Conservation (phyloP, 768 basidiomycete species). For the Macrolepiota albuminosa region DNA sequence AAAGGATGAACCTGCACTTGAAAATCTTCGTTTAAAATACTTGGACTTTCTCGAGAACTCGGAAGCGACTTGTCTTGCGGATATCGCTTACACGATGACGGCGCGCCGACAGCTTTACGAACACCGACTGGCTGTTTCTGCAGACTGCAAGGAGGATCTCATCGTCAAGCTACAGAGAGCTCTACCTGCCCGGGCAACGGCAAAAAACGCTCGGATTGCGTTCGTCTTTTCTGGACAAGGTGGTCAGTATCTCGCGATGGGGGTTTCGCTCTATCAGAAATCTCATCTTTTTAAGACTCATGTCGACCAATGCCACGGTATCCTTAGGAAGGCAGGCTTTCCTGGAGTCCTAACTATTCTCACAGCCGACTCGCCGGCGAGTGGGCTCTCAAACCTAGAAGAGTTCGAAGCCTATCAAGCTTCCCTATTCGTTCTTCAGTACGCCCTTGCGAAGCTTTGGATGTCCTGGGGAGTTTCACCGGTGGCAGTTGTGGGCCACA, state of each 20-base stretch:
- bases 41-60: slow-evolving; percentile 40
- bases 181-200: slow-evolving; percentile 23
- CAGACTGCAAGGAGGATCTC: slow-evolving; percentile 40
- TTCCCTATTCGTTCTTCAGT: slow-evolving; percentile 59
- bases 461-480: slow-evolving; percentile 64
- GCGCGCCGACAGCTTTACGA: slow-evolving; percentile 56
- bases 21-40: slow-evolving; percentile 41
- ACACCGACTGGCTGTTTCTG: slow-evolving; percentile 48
- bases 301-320: slow-evolving; percentile 55
- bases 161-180: slow-evolving; percentile 36
- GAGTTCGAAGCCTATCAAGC: slow-evolving; percentile 45
- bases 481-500: slow-evolving; percentile 63
- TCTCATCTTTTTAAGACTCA: slow-evolving; percentile 41
- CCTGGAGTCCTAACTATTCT: slow-evolving; percentile 45
- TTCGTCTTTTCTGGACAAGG: slow-evolving; percentile 80
- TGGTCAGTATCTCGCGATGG: slow-evolving; percentile 65
- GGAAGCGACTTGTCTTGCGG: slow-evolving; percentile 27
- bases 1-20: slow-evolving; percentile 43
- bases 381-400: slow-evolving; percentile 22
- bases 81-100: slow-evolving; percentile 65
- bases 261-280: slow-evolving; percentile 45
- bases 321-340: slow-evolving; percentile 46
- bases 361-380: slow-evolving; percentile 16
- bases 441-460: slow-evolving; percentile 61
- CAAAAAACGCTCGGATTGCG: slow-evolving; percentile 31